Evolutionary conservation across 139 green algal species (phyloP), one percentile per base, ranked within the genome.

Genomic region (Penium margaritaceum): DNA sequence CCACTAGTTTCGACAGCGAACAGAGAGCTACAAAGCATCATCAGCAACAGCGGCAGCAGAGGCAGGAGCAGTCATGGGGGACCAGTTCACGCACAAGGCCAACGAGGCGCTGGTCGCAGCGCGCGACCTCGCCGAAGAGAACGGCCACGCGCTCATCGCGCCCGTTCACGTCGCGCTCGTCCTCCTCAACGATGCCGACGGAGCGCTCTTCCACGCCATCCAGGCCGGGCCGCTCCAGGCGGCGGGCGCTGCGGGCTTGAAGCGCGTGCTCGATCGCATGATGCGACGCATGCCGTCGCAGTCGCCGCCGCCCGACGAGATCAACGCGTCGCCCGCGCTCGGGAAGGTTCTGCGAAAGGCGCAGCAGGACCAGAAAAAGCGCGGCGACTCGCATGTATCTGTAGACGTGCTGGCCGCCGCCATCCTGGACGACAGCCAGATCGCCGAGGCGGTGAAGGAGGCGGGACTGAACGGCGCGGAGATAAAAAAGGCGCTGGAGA

Each of bases 71-170:
- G n/a, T n/a, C n/a, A n/a, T n/a, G n/a, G n/a, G n/a, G n/a, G n/a
- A 78, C 27, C 19, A 65, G n/a, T 83, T 83, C 39, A 83, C 76
- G 0, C 21, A 80, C 36, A 80, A 80, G 58, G 69, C 76, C 24
- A 80, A 74, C 34, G 70, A 79, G 37, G 61, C 46, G 19, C 70
- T 83, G 24, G 17, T 53, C 41, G 58, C 36, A 3, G 70, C 76
- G 30, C 36, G 38, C 34, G 70, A 74, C n/a, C 27, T 80, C 14
- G 70, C 76, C 60, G 33, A 83, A 38, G 24, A 75, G 33, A 34
- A 15, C 17, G 62, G 70, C 35, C 76, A 83, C 63, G 44, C 76
- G 12, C 70, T 80, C 35, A 74, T 82, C 24, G 39, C 51, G 32
- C 75, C 75, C 7, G 44, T 63, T 7, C 75, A 82, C 43, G 34